These are phyloP conservation scores for Penicillium soppii DNA, from an alignment of 495 filamentous ascomycete genomes.

Conservation along the genomic window DNA sequence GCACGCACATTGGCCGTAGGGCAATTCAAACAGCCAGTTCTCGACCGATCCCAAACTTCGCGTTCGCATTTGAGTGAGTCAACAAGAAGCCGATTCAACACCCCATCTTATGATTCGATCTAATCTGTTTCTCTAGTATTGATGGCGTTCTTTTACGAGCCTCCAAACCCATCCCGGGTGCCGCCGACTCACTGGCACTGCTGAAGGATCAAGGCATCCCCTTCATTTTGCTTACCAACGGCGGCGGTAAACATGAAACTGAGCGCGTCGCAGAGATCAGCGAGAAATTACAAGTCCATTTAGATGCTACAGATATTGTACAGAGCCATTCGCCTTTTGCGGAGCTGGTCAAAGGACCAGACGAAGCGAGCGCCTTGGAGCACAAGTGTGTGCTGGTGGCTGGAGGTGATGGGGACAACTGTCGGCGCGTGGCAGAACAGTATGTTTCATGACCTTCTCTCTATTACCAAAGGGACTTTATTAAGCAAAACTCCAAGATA, in stretches of 20 bases:
- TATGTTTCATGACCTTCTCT: conserved; percentile 16
- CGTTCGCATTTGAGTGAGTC: conserved; percentile 83
- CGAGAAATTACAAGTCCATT: conserved; percentile 55
- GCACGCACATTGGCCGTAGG: conserved; percentile 19
- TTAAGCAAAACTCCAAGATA: conserved; percentile 47
- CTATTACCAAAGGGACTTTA: neutral
- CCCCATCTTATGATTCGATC: neutral
- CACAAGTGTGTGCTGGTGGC: conserved; percentile 78
- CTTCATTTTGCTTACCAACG: conserved; percentile 87
- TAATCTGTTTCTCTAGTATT: conserved; percentile 55
- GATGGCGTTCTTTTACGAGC: conserved; percentile 94
- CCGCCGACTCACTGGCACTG: conserved; percentile 67
- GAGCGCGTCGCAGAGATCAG: conserved; percentile 71
- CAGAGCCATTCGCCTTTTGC: conserved; percentile 85
- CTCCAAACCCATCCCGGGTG: conserved; percentile 75
- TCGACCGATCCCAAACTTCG: conserved; percentile 57
- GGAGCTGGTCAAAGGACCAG: conserved; percentile 44
- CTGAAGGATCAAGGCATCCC: conserved; percentile 72
- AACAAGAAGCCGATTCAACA: neutral
- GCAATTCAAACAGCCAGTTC: conserved; percentile 34
- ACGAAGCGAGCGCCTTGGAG: conserved; percentile 43
- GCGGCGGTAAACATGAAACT: conserved; percentile 75
- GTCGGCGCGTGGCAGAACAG: conserved; percentile 70
- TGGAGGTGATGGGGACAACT: conserved; percentile 76
- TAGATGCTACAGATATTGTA: conserved; percentile 67